A percentile compares a stretch with the other conserved stretches of the same genome.
These are phyloP conservation scores for Camellia oleifera DNA, from an alignment of 179 eudicot species.

Conservation along the genomic window DNA sequence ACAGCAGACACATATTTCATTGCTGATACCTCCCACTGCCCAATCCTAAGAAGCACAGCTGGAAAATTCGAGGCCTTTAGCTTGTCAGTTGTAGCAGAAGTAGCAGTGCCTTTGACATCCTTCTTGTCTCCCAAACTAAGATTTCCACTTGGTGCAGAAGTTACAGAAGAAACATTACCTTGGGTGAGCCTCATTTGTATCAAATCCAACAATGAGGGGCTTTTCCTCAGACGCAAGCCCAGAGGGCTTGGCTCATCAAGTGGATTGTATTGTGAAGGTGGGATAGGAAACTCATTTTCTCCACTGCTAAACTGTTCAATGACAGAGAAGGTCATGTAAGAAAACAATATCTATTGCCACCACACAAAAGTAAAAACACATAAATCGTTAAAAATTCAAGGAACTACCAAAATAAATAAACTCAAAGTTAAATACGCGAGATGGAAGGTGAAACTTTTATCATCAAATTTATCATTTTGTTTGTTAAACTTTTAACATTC, in stretches of 20 bases:
- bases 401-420: neutral
- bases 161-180: slow-evolving; percentile 33
- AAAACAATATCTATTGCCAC: neutral
- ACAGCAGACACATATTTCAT: neutral
- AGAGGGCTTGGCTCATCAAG: slow-evolving; percentile 92
- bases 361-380: neutral
- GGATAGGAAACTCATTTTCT: slow-evolving; percentile 30
- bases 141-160: slow-evolving; percentile 23
- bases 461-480: neutral
- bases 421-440: neutral
- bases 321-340: neutral
- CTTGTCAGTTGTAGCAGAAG: slow-evolving; percentile 51
- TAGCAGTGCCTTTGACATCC: slow-evolving; percentile 29
- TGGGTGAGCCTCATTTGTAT: slow-evolving; percentile 81
- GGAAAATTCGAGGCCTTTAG: slow-evolving; percentile 90
- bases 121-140: slow-evolving; percentile 29
- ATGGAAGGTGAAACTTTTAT: neutral
- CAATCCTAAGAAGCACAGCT: slow-evolving; percentile 60
- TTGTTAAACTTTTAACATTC: neutral
- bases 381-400: neutral
- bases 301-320: slow-evolving; percentile 27
- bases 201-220: slow-evolving; percentile 83
- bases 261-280: slow-evolving; percentile 67
- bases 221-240: slow-evolving; percentile 80
- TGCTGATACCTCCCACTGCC: slow-evolving; percentile 48